These are phyloP conservation scores for Fusarium chlamydosporum DNA, from an alignment of 2,329 filamentous ascomycete species.

Conservation along the genomic window DNA sequence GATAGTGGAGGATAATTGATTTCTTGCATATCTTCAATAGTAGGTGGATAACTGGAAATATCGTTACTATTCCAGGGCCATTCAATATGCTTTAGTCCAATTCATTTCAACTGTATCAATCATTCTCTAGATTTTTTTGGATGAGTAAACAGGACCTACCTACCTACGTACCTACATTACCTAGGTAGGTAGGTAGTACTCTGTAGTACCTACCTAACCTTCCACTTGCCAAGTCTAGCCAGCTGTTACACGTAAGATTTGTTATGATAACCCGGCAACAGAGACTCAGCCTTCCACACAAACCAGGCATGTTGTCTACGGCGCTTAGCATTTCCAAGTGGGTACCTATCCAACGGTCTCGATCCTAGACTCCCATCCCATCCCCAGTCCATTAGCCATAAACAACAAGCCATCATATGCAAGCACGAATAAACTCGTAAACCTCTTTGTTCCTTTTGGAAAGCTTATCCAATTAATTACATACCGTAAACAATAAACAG, in stretches of 20 bases:
- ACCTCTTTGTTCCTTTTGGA: not conserved
- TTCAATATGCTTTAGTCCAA: not conserved
- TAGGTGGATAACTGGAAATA: not conserved
- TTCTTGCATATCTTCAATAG: conserved; percentile 37
- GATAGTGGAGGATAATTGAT: conserved; percentile 36
- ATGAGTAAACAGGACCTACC: not conserved
- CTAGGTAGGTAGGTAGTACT: too few relatives aligned
- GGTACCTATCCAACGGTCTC: conserved; percentile 8
- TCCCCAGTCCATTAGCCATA: conserved; percentile 5
- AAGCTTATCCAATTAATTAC: not conserved
- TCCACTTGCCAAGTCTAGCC: not conserved
- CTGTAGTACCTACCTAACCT: not conserved
- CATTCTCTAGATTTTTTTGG: not conserved
- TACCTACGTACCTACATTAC: too few relatives aligned
- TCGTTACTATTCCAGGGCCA: not conserved
- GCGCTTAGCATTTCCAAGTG: conserved; percentile 31
- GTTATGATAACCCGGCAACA: conserved; percentile 28
- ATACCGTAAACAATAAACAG: not conserved
- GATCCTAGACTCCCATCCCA: conserved; percentile 1
- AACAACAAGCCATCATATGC: conserved; percentile 25
- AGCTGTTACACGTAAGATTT: conserved; percentile 6
- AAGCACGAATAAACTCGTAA: conserved; percentile 22
- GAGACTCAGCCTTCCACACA: conserved; percentile 11
- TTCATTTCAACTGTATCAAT: not conserved
- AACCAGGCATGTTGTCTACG: conserved; percentile 4